phyloP scores from a whole-genome alignment of 169 alveolate species.

The Theileria orientalis region DNA sequence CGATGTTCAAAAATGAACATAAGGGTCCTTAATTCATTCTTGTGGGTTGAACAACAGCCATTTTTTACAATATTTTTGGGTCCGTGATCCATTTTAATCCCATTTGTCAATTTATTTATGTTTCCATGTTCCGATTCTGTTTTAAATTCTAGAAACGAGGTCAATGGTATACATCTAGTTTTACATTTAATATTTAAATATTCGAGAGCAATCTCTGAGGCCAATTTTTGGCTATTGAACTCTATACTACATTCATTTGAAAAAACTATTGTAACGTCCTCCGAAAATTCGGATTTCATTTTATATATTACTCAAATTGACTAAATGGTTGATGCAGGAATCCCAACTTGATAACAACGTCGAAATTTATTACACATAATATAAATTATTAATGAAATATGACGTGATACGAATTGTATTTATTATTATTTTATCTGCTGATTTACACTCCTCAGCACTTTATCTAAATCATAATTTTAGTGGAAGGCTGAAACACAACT shows the following conservation, averaged over 20 bases:
- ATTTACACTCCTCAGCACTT: neutral
- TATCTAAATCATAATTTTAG: slow-evolving; percentile 4
- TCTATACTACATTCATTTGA: neutral
- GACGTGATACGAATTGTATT: slow-evolving; percentile 3
- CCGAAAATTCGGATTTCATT: neutral
- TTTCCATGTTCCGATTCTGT: neutral
- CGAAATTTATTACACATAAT: slow-evolving; percentile 1
- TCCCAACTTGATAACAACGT: neutral
- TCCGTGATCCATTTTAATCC: neutral
- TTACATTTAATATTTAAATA: slow-evolving; percentile 1
- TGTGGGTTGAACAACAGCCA: neutral
- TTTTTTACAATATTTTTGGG: neutral
- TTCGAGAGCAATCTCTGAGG: slow-evolving; percentile 11
- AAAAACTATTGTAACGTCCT: slow-evolving; percentile 7
- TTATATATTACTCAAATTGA: neutral
- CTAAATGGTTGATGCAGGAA: neutral
- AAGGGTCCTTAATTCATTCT: neutral
- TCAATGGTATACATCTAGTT: slow-evolving; percentile 10
- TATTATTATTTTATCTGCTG: neutral
- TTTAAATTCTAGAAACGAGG: neutral
- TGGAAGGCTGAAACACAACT: neutral
- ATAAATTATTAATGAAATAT: slow-evolving; percentile 44
- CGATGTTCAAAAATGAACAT: slow-evolving; percentile 32
- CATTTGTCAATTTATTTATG: neutral
- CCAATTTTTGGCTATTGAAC: slow-evolving; percentile 10